Conservation (phyloP, 2,329 filamentous ascomycete genomes). For the Arthrocladium fulminans region DNA sequence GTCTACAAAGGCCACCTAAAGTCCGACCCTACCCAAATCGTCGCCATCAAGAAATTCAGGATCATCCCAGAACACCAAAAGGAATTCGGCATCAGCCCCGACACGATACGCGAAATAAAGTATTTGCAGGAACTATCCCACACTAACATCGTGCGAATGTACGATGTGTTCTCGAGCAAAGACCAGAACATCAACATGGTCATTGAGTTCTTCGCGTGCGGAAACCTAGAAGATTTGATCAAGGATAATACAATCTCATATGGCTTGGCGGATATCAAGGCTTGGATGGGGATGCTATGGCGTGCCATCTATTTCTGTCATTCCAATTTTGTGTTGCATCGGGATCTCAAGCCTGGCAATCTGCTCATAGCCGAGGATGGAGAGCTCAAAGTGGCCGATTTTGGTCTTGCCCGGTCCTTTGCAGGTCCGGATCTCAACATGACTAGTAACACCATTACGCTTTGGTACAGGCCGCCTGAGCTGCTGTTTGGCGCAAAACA, state of each 20-base stretch:
- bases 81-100: conserved; percentile 83
- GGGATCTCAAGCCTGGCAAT: conserved; percentile 99
- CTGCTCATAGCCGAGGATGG: conserved; percentile 87
- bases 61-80: conserved; percentile 46
- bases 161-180: conserved; percentile 80
- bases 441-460: conserved; percentile 91
- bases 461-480: conserved; percentile 94
- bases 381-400: conserved; percentile 93
- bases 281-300: conserved; percentile 96
- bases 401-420: conserved; percentile 83
- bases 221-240: conserved; percentile 90
- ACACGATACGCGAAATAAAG: conserved; percentile 91
- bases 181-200: conserved; percentile 95
- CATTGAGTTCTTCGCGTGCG: conserved; percentile 85
- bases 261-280: conserved; percentile 83
- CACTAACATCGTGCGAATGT: conserved; percentile 87
- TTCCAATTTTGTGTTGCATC: conserved; percentile 84
- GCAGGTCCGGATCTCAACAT: conserved; percentile 80
- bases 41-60: conserved; percentile 58
- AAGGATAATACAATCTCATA: conserved; percentile 78
- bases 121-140: conserved; percentile 89
- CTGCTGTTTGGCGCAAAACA: conserved; percentile 82
- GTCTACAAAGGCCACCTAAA: conserved; percentile 83
- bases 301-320: conserved; percentile 95
- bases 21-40: conserved; percentile 59